phyloP scores from a whole-genome alignment of 192 early-diverging fungal genomes.

The Umbelopsis ramanniana region DNA sequence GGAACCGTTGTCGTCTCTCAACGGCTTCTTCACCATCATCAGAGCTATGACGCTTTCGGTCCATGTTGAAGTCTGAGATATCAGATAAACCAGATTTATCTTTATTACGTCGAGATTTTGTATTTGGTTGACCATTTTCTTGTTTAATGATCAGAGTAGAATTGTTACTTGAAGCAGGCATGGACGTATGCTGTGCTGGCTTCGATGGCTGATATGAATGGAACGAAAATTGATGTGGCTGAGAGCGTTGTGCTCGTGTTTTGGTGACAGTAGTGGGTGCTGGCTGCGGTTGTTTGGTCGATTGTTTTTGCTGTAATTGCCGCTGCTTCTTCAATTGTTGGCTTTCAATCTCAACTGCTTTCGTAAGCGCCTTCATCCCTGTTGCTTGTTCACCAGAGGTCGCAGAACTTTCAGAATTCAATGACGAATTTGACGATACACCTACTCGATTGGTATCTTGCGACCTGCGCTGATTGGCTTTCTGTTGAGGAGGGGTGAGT shows the following conservation, averaged over 20 bases:
- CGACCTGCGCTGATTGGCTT: not conserved
- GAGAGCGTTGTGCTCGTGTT: not conserved
- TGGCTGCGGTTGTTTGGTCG: not conserved
- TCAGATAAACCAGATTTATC: not conserved
- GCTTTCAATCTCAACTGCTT: slow-evolving; percentile 18
- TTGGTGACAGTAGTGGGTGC: not conserved
- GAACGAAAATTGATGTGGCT: slow-evolving; percentile 7
- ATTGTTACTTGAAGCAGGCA: not conserved
- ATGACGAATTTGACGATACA: slow-evolving; percentile 8
- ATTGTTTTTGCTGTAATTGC: not conserved
- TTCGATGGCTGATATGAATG: slow-evolving; percentile 14
- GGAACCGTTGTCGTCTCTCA: slow-evolving; percentile 28
- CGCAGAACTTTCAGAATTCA: not conserved
- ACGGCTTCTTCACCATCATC: slow-evolving; percentile 36
- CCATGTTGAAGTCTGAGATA: not conserved
- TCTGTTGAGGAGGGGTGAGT: slow-evolving; percentile 9
- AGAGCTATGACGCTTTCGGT: slow-evolving; percentile 28
- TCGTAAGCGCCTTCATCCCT: slow-evolving; percentile 9
- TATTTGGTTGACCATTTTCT: slow-evolving; percentile 13
- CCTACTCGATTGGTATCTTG: not conserved
- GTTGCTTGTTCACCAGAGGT: not conserved
- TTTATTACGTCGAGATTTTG: slow-evolving; percentile 16
- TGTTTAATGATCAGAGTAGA: slow-evolving; percentile 13
- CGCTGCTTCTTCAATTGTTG: slow-evolving; percentile 23
- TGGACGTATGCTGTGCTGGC: not conserved